These are phyloP conservation scores for Cytospora mali DNA, from an alignment of 2,329 filamentous ascomycete species.

Conservation along the genomic window DNA sequence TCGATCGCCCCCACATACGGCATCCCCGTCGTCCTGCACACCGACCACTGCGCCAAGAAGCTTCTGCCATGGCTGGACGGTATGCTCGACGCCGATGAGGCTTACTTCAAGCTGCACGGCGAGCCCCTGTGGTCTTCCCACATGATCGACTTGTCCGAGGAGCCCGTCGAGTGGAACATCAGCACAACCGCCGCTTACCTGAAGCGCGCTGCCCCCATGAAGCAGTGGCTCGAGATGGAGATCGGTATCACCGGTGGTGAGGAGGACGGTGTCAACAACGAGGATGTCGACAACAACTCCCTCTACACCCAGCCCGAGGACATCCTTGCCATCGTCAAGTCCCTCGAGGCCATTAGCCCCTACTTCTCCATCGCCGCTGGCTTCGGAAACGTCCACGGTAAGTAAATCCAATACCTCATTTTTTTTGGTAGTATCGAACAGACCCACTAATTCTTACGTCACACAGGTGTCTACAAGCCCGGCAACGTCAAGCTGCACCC, in stretches of 20 bases:
- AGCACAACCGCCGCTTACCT: slow-evolving; percentile 90
- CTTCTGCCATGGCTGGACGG: slow-evolving; percentile 96
- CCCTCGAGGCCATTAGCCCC: slow-evolving; percentile 80
- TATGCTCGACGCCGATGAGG: slow-evolving; percentile 92
- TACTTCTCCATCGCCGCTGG: slow-evolving; percentile 98
- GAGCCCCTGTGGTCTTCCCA: slow-evolving; percentile 94
- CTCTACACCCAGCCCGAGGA: slow-evolving; percentile 98
- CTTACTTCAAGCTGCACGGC: slow-evolving; percentile 89
- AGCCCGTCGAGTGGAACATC: slow-evolving; percentile 88
- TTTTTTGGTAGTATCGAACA: neutral
- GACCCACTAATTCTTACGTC: neutral
- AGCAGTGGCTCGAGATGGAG: slow-evolving; percentile 99
- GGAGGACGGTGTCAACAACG: slow-evolving; percentile 98
- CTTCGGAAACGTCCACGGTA: slow-evolving; percentile 90
- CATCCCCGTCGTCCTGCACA: slow-evolving; percentile 90
- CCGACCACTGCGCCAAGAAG: slow-evolving; percentile 99
- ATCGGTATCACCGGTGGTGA: slow-evolving; percentile 94
- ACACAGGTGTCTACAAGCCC: slow-evolving; percentile 87
- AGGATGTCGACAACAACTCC: slow-evolving; percentile 93
- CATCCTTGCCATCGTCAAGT: slow-evolving; percentile 88
- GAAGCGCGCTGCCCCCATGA: slow-evolving; percentile 92
- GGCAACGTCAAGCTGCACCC: slow-evolving; percentile 93
- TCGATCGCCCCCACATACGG: slow-evolving; percentile 84
- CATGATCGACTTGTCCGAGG: slow-evolving; percentile 98
- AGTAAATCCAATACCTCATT: slow-evolving; percentile 1